Conservation (phyloP, 805 yeast species). For the Candida parachauliodes region DNA sequence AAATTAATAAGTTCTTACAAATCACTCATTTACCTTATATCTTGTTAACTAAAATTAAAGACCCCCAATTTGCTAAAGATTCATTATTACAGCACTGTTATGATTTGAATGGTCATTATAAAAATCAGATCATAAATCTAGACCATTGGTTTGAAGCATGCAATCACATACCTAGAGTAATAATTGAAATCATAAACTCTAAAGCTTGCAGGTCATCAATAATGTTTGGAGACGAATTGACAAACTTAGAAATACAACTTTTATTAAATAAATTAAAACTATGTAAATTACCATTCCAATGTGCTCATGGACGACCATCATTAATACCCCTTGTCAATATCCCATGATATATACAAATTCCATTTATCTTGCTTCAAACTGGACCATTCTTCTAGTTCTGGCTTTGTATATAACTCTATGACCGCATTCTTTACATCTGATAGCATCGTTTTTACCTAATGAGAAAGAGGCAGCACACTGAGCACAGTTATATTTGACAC, state of each 20-base stretch:
- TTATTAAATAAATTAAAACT: conserved; percentile 39
- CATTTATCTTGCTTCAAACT: conserved; percentile 40
- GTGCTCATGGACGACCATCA: conserved; percentile 87
- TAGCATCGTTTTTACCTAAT: conserved; percentile 89
- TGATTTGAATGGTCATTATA: conserved; percentile 37
- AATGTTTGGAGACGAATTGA: conserved; percentile 63
- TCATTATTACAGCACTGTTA: conserved; percentile 42
- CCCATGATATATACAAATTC: background rate
- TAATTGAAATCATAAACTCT: conserved; percentile 50
- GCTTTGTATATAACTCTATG: conserved; percentile 97
- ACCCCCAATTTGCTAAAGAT: conserved; percentile 25
- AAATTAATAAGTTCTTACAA: conserved; percentile 10
- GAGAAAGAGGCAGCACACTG: conserved; percentile 91
- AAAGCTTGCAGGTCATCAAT: conserved; percentile 68
- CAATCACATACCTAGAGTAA: conserved; percentile 44
- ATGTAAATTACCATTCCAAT: conserved; percentile 65
- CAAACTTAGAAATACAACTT: conserved; percentile 37
- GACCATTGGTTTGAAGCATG: conserved; percentile 20
- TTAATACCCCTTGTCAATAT: conserved; percentile 45
- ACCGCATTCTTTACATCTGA: conserved; percentile 97
- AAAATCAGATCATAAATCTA: conserved; percentile 37
- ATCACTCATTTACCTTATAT: conserved; percentile 45
- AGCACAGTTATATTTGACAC: conserved; percentile 92
- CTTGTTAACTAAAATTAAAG: conserved; percentile 30
- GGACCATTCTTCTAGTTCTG: conserved; percentile 93